Conservation (phyloP, 495 filamentous ascomycete species). For the Pseudevernia furfuracea region DNA sequence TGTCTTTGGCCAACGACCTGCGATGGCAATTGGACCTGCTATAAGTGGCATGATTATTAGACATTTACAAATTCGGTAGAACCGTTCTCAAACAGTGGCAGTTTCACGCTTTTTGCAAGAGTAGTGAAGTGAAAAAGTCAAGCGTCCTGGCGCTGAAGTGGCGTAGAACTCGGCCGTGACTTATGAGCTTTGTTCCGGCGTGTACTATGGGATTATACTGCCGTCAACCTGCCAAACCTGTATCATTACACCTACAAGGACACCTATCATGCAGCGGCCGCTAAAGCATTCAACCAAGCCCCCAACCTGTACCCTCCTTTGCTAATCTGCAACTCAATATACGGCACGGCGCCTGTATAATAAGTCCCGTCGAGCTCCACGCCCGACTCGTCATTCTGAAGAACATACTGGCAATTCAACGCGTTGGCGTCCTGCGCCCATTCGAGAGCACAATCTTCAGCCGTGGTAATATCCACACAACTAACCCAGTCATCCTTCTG, state of each 20-base stretch:
- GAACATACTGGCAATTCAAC: constrained; percentile 47
- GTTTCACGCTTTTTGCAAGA: no score
- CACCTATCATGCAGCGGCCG: constrained; percentile 2
- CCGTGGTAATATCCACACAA: constrained; percentile 37
- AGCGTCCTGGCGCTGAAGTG: not conserved
- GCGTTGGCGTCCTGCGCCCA: constrained; percentile 55
- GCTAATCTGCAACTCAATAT: constrained; percentile 66
- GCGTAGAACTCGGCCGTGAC: not conserved
- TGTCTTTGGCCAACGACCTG: no score
- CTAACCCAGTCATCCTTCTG: constrained; percentile 41
- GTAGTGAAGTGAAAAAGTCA: not conserved
- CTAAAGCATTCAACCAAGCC: constrained; percentile 45
- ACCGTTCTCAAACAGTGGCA: no score
- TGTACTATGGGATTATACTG: not conserved
- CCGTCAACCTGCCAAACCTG: not conserved
- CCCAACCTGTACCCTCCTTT: constrained; percentile 65
- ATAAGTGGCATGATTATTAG: no score
- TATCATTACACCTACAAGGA: not conserved
- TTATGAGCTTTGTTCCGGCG: not conserved
- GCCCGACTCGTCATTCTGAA: constrained; percentile 40
- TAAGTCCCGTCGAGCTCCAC: constrained; percentile 56
- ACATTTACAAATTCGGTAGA: no score
- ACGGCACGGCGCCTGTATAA: constrained; percentile 51
- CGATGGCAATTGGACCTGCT: no score
- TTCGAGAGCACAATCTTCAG: constrained; percentile 34